A percentile compares a stretch with the other conserved stretches of the same genome.
Evolutionary conservation across 192 early-diverging fungal genomes (phyloP).

Genomic region (Chytriomyces confervae): DNA sequence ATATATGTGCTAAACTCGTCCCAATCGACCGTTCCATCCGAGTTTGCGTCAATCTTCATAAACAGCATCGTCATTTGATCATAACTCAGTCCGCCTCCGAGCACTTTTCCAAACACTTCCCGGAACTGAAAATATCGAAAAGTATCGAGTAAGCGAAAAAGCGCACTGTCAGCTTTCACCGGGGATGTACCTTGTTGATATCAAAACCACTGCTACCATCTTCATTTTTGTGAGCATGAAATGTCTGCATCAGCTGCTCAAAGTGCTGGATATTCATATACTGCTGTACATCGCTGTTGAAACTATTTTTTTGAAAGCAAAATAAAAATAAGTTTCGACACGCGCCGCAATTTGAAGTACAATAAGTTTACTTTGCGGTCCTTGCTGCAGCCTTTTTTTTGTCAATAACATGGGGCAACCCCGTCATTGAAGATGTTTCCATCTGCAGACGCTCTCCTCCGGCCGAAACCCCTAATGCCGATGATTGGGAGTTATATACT

Average conservation of each 20-base stretch:
- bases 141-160: slow-evolving; percentile 15
- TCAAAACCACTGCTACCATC: slow-evolving; percentile 63
- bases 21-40: slow-evolving; percentile 68
- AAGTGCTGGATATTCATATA: slow-evolving; percentile 71
- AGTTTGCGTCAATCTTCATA: slow-evolving; percentile 75
- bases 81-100: slow-evolving; percentile 60
- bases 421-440: neutral
- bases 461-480: too few relatives aligned
- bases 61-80: slow-evolving; percentile 76
- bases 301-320: slow-evolving; percentile 26
- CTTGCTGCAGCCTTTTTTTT: slow-evolving; percentile 27
- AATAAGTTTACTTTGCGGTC: slow-evolving; percentile 34
- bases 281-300: slow-evolving; percentile 59
- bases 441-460: too few relatives aligned
- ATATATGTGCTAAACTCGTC: slow-evolving; percentile 73
- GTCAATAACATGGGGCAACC: slow-evolving; percentile 18
- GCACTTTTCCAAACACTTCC: slow-evolving; percentile 66
- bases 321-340: neutral
- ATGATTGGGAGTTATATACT: too few relatives aligned
- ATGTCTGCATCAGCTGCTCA: slow-evolving; percentile 63
- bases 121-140: slow-evolving; percentile 52
- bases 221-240: slow-evolving; percentile 62
- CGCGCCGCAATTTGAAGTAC: neutral
- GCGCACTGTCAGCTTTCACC: neutral
- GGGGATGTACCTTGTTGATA: slow-evolving; percentile 58